Evolutionary conservation across 2,329 filamentous ascomycete species (phyloP).

Genomic region (Blumeria graminis): DNA sequence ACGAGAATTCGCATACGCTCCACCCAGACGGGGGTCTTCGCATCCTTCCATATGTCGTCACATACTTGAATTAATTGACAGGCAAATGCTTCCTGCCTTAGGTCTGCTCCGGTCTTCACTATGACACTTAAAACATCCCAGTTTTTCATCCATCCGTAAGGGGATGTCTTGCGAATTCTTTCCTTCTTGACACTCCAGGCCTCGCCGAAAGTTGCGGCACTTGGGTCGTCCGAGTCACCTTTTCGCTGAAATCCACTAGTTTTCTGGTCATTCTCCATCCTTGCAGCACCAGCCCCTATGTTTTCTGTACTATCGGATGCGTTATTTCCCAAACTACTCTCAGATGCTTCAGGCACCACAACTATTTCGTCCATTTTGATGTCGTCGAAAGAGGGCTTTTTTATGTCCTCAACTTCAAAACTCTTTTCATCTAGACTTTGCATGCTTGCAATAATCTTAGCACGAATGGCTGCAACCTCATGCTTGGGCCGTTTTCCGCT

Average conservation of each 20-base stretch:
- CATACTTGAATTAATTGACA: constrained; percentile 67
- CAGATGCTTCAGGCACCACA: constrained; percentile 26
- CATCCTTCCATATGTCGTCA: constrained; percentile 59
- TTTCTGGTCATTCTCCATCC: constrained; percentile 79
- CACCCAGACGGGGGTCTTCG: constrained; percentile 58
- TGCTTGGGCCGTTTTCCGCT: constrained; percentile 56
- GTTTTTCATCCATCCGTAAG: constrained; percentile 74
- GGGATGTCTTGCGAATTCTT: constrained; percentile 58
- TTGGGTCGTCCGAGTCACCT: constrained; percentile 65
- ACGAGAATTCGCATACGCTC: constrained; percentile 73
- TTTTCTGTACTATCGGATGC: constrained; percentile 18
- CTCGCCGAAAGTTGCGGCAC: constrained; percentile 66
- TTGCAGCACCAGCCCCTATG: constrained; percentile 45
- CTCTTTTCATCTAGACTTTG: constrained; percentile 68
- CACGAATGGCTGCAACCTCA: constrained; percentile 62
- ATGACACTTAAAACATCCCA: constrained; percentile 77
- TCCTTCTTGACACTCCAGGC: constrained; percentile 70
- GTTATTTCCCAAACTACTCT: constrained; percentile 10
- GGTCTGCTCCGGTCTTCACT: constrained; percentile 63
- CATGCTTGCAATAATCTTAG: constrained; percentile 79
- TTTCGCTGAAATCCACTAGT: constrained; percentile 61
- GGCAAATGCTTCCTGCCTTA: constrained; percentile 67
- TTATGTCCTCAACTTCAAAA: constrained; percentile 46
- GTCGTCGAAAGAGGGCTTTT: constrained; percentile 52
- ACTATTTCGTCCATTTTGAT: constrained; percentile 54